A percentile compares a stretch with the other conserved stretches of the same genome.
Evolutionary conservation across 768 basidiomycete genomes (phyloP).

Genomic region (Lactarius evosmus): DNA sequence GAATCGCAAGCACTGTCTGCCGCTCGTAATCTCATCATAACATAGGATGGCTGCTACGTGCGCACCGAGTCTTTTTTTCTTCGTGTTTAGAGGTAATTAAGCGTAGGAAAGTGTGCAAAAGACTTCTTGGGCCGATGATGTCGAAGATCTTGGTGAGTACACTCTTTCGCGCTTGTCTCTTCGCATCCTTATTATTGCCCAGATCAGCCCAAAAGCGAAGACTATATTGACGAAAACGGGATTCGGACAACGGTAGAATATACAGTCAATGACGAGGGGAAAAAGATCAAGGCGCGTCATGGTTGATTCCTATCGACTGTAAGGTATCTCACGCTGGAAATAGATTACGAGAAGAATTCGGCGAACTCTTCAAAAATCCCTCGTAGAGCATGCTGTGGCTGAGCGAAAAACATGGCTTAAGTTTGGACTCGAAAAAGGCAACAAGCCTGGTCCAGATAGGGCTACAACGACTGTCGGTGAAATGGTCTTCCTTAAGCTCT

Average conservation of each 20-base stretch:
- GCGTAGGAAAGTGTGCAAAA: constrained; percentile 34
- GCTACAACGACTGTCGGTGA: constrained; percentile 70
- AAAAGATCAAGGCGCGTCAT: constrained; percentile 80
- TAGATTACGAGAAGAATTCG: constrained; percentile 86
- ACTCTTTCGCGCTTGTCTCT: not conserved
- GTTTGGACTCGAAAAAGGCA: constrained; percentile 86
- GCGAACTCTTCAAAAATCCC: constrained; percentile 81
- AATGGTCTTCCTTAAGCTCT: constrained; percentile 60
- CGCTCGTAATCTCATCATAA: not conserved
- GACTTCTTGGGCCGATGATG: constrained; percentile 42
- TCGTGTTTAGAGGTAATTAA: not conserved
- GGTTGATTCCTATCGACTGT: not conserved
- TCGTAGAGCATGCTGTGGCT: constrained; percentile 93
- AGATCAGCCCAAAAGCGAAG: constrained; percentile 57
- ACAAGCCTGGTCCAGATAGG: constrained; percentile 1
- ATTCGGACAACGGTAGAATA: constrained; percentile 83
- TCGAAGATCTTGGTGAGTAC: constrained; percentile 36
- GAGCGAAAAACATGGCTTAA: constrained; percentile 92
- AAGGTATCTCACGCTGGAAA: constrained; percentile 2
- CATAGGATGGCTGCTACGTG: constrained; percentile 1
- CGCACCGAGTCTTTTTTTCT: not conserved
- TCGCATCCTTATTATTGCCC: constrained; percentile 4
- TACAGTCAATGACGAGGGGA: constrained; percentile 52
- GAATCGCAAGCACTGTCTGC: not conserved
- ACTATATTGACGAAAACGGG: constrained; percentile 82